Conservation (phyloP, 106 monocot genomes). For the Acanthochlamys bracteata region DNA sequence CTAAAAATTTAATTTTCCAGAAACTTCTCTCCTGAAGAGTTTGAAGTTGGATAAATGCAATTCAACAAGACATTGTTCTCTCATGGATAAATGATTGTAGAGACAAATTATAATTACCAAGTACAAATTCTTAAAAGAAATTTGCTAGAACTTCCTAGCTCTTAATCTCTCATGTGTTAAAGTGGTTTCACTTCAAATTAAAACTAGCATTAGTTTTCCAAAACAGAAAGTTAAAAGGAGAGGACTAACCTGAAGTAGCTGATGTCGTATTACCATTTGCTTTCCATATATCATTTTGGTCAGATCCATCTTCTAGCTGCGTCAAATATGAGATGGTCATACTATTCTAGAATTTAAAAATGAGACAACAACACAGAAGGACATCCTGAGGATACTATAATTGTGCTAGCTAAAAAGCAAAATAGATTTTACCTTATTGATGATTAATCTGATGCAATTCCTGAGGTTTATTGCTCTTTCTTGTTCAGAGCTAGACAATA, state of each 20-base stretch:
- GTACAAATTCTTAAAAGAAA: no score
- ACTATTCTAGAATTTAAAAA: slow-evolving; percentile 17
- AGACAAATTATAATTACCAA: no score
- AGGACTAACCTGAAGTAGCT: slow-evolving; percentile 29
- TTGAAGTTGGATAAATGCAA: no score
- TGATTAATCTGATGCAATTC: slow-evolving; percentile 19
- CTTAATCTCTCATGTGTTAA: no score
- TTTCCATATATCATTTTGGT: slow-evolving; percentile 46
- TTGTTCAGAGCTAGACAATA: slow-evolving; percentile 45
- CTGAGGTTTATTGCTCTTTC: slow-evolving; percentile 37
- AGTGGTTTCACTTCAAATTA: no score
- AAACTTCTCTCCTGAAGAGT: no score
- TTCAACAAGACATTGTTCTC: no score
- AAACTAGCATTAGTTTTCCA: no score
- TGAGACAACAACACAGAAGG: slow-evolving; percentile 4
- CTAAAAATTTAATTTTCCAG: no score
- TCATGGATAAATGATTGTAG: no score
- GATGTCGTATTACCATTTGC: slow-evolving; percentile 13
- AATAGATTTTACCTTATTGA: slow-evolving; percentile 58
- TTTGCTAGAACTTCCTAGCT: no score
- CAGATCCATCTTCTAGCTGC: slow-evolving; percentile 47
- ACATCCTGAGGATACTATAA: neutral
- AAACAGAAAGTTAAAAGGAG: neutral
- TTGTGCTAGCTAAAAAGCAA: neutral
- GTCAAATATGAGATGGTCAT: slow-evolving; percentile 40